These are phyloP conservation scores for Ophiostoma fasciatum DNA, from an alignment of 2,329 filamentous ascomycete genomes.

Conservation along the genomic window DNA sequence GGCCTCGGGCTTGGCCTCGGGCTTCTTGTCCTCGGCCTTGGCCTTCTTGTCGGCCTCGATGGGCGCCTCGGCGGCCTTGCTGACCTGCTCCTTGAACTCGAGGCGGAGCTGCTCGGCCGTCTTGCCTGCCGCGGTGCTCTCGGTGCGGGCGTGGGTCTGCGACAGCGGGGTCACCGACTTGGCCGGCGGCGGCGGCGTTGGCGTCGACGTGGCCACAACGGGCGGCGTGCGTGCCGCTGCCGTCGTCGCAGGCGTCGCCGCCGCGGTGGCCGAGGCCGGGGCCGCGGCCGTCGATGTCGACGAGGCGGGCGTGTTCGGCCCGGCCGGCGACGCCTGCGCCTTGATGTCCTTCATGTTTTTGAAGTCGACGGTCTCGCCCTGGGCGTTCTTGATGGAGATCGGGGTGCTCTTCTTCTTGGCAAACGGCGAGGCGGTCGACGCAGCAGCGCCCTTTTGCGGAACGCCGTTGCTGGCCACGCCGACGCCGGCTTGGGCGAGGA, in stretches of 20 bases:
- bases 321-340: constrained; percentile 40
- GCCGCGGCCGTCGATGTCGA: no score
- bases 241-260: constrained; percentile 36
- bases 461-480: constrained; percentile 34
- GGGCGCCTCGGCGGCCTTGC: constrained; percentile 24
- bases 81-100: constrained; percentile 69
- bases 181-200: constrained; percentile 70
- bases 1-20: not conserved
- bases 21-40: constrained; percentile 14
- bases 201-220: constrained; percentile 58
- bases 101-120: constrained; percentile 68
- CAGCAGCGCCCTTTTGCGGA: constrained; percentile 12
- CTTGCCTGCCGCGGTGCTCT: constrained; percentile 54
- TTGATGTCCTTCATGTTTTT: constrained; percentile 44
- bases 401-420: no score
- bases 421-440: constrained; percentile 30
- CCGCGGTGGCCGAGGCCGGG: no score
- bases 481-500: constrained; percentile 43
- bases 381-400: constrained; percentile 71
- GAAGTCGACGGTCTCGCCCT: constrained; percentile 62
- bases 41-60: constrained; percentile 17
- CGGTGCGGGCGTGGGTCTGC: constrained; percentile 54
- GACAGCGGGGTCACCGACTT: constrained; percentile 54
- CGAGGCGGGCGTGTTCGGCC: constrained; percentile 30
- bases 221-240: constrained; percentile 47